These are phyloP conservation scores for Wickerhamiella azymoides DNA, from an alignment of 805 yeast species.

Conservation along the genomic window DNA sequence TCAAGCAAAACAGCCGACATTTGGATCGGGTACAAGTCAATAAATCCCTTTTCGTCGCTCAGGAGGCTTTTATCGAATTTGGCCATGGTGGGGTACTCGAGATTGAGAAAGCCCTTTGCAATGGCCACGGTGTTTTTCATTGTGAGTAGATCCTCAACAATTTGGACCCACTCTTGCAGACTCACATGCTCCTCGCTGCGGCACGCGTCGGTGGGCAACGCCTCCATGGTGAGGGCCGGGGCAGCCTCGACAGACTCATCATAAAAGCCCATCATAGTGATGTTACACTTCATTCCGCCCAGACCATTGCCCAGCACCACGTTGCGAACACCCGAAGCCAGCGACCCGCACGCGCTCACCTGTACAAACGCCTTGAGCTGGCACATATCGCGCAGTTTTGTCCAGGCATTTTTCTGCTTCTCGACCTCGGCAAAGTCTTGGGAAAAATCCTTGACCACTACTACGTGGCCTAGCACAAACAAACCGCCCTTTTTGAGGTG, in stretches of 20 bases:
- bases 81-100: conserved; percentile 43
- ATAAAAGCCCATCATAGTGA: conserved; percentile 80
- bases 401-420: conserved; percentile 71
- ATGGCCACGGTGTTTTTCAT: conserved; percentile 88
- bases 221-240: conserved; percentile 17
- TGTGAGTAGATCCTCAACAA: conserved; percentile 75
- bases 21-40: conserved; percentile 92
- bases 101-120: conserved; percentile 67
- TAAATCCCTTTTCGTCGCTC: conserved; percentile 32
- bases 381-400: conserved; percentile 60
- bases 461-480: conserved; percentile 81
- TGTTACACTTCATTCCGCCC: conserved; percentile 98
- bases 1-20: conserved; percentile 76
- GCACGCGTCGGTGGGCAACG: conserved; percentile 67
- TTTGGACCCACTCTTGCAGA: conserved; percentile 77
- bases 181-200: conserved; percentile 55
- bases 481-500: conserved; percentile 91
- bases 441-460: conserved; percentile 48
- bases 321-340: conserved; percentile 92
- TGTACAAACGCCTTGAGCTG: conserved; percentile 89
- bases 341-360: conserved; percentile 69
- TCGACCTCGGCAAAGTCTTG: conserved; percentile 53
- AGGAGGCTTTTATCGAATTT: conserved; percentile 19
- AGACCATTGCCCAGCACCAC: conserved; percentile 85
- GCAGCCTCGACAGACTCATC: conserved; percentile 31